These are phyloP conservation scores for Sequoiadendron giganteum DNA, from an alignment of 75 land plant species.

Conservation along the genomic window DNA sequence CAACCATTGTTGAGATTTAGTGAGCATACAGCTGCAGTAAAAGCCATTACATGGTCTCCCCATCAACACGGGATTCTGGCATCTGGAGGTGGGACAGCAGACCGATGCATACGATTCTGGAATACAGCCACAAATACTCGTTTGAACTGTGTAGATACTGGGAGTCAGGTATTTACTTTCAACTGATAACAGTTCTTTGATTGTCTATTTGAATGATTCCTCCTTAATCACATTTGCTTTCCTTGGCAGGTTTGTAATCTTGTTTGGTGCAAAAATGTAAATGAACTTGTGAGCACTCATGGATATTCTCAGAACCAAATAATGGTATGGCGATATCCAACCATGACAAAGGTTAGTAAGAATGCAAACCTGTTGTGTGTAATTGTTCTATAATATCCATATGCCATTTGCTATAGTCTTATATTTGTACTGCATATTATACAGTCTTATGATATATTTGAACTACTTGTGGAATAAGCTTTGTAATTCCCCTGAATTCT, in stretches of 20 bases:
- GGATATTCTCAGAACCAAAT: constrained; percentile 92
- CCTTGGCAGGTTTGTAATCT: constrained; percentile 80
- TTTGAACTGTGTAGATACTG: constrained; percentile 79
- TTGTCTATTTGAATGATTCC: background rate
- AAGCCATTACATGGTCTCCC: constrained; percentile 94
- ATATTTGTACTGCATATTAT: background rate
- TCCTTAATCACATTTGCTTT: background rate
- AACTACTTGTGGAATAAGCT: no score
- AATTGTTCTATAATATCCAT: background rate
- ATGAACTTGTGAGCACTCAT: constrained; percentile 91
- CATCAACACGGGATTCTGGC: constrained; percentile 88
- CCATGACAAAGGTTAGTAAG: constrained; percentile 75
- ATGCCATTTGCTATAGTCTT: background rate
- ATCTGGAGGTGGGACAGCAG: constrained; percentile 91
- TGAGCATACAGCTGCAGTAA: constrained; percentile 93
- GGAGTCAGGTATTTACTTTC: constrained; percentile 66
- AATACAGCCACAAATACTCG: constrained; percentile 72
- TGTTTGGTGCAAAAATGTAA: constrained; percentile 87
- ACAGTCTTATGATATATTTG: no score
- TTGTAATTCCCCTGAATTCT: background rate
- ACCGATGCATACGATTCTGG: constrained; percentile 84
- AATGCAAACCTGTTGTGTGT: background rate
- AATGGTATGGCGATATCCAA: constrained; percentile 86
- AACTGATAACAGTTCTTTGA: background rate
- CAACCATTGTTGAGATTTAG: constrained; percentile 73